These are phyloP conservation scores for Paramecium sexaurelia DNA, from an alignment of 73 alveolate species.

Conservation along the genomic window DNA sequence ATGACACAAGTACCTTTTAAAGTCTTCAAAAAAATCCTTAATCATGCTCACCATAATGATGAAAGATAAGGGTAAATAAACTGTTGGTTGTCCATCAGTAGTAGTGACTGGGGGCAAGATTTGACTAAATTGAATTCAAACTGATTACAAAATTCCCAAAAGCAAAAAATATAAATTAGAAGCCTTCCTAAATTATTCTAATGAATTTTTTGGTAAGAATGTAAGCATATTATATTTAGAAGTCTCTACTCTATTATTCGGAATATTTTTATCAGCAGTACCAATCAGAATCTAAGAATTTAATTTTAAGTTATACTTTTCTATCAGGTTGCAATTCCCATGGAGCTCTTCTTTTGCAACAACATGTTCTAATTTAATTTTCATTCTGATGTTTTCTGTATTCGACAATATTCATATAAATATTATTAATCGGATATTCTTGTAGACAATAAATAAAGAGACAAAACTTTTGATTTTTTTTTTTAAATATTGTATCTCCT, in stretches of 20 bases:
- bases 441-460: neutral
- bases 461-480: too few relatives aligned
- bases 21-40: conserved; percentile 93
- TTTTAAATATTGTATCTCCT: too few relatives aligned
- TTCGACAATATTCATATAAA: conserved; percentile 14
- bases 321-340: conserved; percentile 59
- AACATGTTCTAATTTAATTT: neutral
- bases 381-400: conserved; percentile 52
- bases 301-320: neutral
- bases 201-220: conserved; percentile 83
- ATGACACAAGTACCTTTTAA: conserved; percentile 62
- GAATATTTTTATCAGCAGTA: conserved; percentile 55
- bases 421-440: neutral
- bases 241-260: conserved; percentile 73
- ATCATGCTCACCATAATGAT: conserved; percentile 84
- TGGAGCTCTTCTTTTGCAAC: conserved; percentile 51
- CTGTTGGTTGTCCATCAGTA: conserved; percentile 79
- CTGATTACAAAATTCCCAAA: conserved; percentile 74
- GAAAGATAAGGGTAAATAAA: conserved; percentile 75
- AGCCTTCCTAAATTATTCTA: conserved; percentile 77
- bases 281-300: conserved; percentile 41
- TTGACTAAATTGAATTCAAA: conserved; percentile 67
- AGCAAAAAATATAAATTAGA: conserved; percentile 80
- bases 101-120: conserved; percentile 82
- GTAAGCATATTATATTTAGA: conserved; percentile 84